A percentile compares a stretch with the other conserved stretches of the same genome.
Evolutionary conservation across 495 filamentous ascomycete species (phyloP).

Genomic region (Parathielavia appendiculata): DNA sequence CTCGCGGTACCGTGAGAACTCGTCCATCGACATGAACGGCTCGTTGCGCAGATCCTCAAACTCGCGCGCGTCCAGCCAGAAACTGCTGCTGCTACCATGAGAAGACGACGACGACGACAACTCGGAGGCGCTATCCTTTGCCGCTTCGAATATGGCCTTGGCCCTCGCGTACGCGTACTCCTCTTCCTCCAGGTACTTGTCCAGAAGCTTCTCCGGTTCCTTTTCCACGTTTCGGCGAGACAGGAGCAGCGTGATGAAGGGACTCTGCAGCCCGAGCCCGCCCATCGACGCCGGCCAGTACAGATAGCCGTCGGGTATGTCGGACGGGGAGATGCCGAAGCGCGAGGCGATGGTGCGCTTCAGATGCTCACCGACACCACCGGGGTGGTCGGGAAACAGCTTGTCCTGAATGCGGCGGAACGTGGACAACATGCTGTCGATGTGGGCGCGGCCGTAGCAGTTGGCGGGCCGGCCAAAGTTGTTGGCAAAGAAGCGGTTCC

Average conservation of each 20-base stretch:
- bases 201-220: conserved; percentile 19
- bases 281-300: conserved; percentile 50
- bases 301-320: conserved; percentile 61
- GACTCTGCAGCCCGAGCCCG: conserved; percentile 52
- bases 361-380: conserved; percentile 34
- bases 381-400: conserved; percentile 36
- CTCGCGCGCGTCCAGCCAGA: conserved; percentile 11
- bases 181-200: conserved; percentile 19
- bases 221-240: conserved; percentile 10
- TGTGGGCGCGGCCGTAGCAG: conserved; percentile 58
- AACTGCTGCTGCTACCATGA: not conserved
- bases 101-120: too few relatives aligned
- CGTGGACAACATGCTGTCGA: conserved; percentile 58
- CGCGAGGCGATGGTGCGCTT: conserved; percentile 47
- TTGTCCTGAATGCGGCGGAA: conserved; percentile 53
- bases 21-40: conserved; percentile 46
- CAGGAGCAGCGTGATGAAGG: conserved; percentile 40
- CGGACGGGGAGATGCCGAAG: conserved; percentile 41
- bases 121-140: too few relatives aligned
- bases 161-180: conserved; percentile 41
- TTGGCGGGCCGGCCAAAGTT: conserved; percentile 60
- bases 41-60: conserved; percentile 16
- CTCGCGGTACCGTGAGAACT: conserved; percentile 45
- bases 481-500: conserved; percentile 57
- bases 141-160: conserved; percentile 30